These are phyloP conservation scores for Aegilops longissima DNA, from an alignment of 176 grass and related monocot species.

Conservation along the genomic window DNA sequence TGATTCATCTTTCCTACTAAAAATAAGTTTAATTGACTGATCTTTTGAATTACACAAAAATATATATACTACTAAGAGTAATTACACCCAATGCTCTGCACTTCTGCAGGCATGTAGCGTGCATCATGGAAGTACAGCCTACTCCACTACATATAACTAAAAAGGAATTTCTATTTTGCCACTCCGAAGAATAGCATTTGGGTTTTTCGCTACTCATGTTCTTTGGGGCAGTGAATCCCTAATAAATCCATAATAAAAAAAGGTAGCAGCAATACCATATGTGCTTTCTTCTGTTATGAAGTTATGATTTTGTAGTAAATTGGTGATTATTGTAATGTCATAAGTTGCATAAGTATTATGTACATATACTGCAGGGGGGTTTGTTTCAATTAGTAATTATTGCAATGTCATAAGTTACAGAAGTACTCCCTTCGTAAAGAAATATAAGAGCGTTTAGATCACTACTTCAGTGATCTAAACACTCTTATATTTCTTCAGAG, in stretches of 20 bases:
- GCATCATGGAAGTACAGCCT: not conserved
- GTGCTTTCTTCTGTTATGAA: slow-evolving; percentile 1
- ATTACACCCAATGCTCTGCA: not conserved
- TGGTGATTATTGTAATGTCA: not conserved
- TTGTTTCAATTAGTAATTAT: not conserved
- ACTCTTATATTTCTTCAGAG: no score
- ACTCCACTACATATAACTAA: not conserved
- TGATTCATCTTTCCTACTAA: slow-evolving; percentile 20
- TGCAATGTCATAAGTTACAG: no score
- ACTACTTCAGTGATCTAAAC: no score
- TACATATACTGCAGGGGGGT: not conserved
- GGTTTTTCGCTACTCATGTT: not conserved
- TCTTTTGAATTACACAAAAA: not conserved
- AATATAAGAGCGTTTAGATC: no score
- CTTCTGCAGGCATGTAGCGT: not conserved
- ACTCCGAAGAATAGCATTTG: not conserved
- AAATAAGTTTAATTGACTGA: not conserved
- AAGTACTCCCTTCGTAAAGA: no score
- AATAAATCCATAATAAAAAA: not conserved
- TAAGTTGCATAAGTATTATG: not conserved
- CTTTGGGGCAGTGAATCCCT: not conserved
- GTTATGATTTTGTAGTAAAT: slow-evolving; percentile 23
- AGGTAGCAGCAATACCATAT: not conserved
- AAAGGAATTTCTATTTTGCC: not conserved
- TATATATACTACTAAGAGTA: not conserved